phyloP scores from a whole-genome alignment of 2,329 filamentous ascomycete species.

The Neopestalotiopsis sp. region DNA sequence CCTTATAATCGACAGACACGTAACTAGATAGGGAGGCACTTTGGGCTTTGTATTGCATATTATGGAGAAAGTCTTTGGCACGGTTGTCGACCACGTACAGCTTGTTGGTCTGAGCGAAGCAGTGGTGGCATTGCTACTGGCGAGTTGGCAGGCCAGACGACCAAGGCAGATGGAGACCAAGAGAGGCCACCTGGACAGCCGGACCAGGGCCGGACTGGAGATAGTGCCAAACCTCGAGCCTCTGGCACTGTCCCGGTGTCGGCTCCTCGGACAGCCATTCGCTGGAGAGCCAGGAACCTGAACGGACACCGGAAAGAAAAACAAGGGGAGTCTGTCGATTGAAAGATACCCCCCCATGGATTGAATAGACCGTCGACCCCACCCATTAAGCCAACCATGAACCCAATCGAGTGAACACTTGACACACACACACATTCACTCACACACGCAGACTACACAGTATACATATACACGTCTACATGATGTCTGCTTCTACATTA shows the following conservation, averaged over 20 bases:
- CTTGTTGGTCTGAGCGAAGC: slow-evolving; percentile 12
- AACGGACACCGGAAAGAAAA: background rate
- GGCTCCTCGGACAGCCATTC: slow-evolving; percentile 8
- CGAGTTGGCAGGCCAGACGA: background rate
- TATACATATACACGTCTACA: background rate
- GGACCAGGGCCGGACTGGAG: slow-evolving; percentile 4
- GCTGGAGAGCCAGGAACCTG: background rate
- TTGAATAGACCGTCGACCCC: background rate
- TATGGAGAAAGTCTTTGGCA: background rate
- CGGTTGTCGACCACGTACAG: slow-evolving; percentile 15
- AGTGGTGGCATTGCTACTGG: background rate
- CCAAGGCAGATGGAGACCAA: background rate
- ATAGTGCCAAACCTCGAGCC: slow-evolving; percentile 4
- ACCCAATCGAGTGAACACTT: background rate
- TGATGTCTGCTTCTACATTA: background rate
- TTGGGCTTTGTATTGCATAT: slow-evolving; percentile 4
- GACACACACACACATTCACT: background rate
- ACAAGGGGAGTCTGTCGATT: background rate
- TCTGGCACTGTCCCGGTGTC: slow-evolving; percentile 10
- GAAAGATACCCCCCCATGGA: background rate
- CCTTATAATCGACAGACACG: background rate
- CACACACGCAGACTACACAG: background rate
- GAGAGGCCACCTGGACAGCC: background rate
- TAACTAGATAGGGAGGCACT: background rate
- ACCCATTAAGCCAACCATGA: background rate